These are phyloP conservation scores for Chaetomium olivaceum DNA, from an alignment of 2,329 filamentous ascomycete genomes.

Conservation along the genomic window DNA sequence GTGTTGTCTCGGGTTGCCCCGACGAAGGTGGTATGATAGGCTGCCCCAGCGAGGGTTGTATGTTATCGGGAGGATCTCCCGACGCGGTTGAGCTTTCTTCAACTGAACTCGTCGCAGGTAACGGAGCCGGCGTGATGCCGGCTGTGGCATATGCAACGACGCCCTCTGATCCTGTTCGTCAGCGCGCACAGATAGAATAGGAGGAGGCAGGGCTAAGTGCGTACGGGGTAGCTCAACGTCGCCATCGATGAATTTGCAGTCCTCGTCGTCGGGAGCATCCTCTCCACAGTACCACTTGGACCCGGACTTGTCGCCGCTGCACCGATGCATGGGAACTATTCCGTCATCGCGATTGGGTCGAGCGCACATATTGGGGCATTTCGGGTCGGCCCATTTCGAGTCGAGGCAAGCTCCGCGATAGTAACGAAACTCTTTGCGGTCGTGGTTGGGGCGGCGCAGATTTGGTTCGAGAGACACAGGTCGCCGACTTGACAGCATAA, in stretches of 20 bases:
- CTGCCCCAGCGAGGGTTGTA: neutral
- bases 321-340: neutral
- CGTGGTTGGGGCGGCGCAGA: slow-evolving; percentile 16
- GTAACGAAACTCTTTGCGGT: neutral
- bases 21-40: neutral
- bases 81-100: neutral
- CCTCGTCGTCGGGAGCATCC: neutral
- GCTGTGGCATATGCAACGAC: slow-evolving; percentile 8
- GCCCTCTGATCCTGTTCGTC: neutral
- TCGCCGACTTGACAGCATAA: slow-evolving; percentile 24
- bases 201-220: neutral
- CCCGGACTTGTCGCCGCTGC: neutral
- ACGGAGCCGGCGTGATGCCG: neutral
- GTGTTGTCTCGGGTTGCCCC: neutral
- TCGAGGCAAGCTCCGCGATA: slow-evolving; percentile 26
- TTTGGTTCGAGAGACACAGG: slow-evolving; percentile 18
- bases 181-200: neutral
- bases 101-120: neutral
- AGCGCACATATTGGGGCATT: slow-evolving; percentile 19
- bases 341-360: neutral
- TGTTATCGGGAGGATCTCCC: neutral
- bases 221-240: neutral
- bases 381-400: neutral
- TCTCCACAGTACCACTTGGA: neutral
- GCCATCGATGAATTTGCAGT: neutral